phyloP scores from a whole-genome alignment of 305 asterid species.

The Caryopteris hybrid region DNA sequence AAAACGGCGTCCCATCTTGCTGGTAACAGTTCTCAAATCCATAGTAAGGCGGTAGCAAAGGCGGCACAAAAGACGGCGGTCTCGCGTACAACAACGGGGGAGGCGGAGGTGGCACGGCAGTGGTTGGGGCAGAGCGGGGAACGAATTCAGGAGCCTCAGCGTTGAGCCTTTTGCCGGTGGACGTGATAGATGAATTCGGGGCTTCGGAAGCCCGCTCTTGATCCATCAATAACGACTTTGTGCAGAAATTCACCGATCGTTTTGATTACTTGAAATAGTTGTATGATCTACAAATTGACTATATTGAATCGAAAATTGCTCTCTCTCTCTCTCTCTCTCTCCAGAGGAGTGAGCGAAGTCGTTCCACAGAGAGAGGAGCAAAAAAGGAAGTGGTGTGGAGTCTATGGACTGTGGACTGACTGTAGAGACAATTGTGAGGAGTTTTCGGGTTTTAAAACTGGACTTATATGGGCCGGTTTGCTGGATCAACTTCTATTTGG shows the following conservation, averaged over 20 bases:
- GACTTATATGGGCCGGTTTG: too few species aligned
- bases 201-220: slow-evolving; percentile 33
- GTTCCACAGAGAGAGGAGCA: neutral
- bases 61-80: slow-evolving; percentile 33
- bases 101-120: slow-evolving; percentile 14
- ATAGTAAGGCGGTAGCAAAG: slow-evolving; percentile 33
- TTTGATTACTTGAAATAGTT: neutral
- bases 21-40: slow-evolving; percentile 28
- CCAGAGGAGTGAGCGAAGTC: neutral
- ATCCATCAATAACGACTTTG: slow-evolving; percentile 23
- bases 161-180: slow-evolving; percentile 41
- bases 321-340: too few species aligned
- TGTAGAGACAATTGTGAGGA: neutral
- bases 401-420: too few species aligned
- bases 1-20: slow-evolving; percentile 32
- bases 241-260: neutral
- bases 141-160: slow-evolving; percentile 73
- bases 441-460: neutral
- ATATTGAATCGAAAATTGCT: neutral
- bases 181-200: slow-evolving; percentile 23
- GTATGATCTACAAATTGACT: neutral
- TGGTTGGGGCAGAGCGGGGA: slow-evolving; percentile 30
- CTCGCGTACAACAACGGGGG: slow-evolving; percentile 24
- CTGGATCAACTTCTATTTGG: too few species aligned
- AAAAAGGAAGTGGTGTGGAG: neutral